Evolutionary conservation across 257 asterid species (phyloP).

Genomic region (Fraxinus pennsylvanica): DNA sequence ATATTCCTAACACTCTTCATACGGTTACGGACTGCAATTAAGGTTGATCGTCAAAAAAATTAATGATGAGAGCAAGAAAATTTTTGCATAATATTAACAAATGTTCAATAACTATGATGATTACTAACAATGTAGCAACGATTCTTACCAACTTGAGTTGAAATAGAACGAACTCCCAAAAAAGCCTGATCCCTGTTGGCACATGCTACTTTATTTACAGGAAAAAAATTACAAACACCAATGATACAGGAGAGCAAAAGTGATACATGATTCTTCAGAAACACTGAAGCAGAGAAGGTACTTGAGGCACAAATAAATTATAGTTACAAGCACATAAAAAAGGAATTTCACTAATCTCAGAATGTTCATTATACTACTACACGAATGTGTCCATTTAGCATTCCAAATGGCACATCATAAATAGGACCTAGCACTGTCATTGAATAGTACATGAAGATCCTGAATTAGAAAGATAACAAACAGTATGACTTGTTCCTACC

Average conservation of each 20-base stretch:
- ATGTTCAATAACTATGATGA: too few species aligned
- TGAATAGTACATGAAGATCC: too few species aligned
- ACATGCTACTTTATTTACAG: conserved; percentile 21
- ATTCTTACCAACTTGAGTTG: conserved; percentile 82
- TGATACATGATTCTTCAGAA: not conserved
- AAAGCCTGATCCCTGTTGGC: conserved; percentile 61
- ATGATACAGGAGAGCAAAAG: not conserved
- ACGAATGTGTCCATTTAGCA: too few species aligned
- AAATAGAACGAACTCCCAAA: conserved; percentile 70
- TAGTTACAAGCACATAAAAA: not conserved
- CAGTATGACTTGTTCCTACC: too few species aligned
- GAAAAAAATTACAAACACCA: not conserved
- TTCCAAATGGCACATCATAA: too few species aligned
- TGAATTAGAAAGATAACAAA: too few species aligned
- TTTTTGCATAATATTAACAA: conserved; percentile 18
- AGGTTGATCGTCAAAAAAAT: conserved; percentile 19
- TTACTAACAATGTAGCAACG: not conserved
- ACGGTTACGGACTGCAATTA: conserved; percentile 71
- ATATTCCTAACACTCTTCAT: conserved; percentile 62
- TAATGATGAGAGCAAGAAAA: conserved; percentile 19
- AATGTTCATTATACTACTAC: too few species aligned
- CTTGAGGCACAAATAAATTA: conserved; percentile 29
- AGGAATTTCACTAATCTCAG: too few species aligned
- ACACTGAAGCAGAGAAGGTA: not conserved
- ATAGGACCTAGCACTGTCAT: too few species aligned